These are phyloP conservation scores for Fragosphaeria purpurea DNA, from an alignment of 2,329 filamentous ascomycete species.

Conservation along the genomic window DNA sequence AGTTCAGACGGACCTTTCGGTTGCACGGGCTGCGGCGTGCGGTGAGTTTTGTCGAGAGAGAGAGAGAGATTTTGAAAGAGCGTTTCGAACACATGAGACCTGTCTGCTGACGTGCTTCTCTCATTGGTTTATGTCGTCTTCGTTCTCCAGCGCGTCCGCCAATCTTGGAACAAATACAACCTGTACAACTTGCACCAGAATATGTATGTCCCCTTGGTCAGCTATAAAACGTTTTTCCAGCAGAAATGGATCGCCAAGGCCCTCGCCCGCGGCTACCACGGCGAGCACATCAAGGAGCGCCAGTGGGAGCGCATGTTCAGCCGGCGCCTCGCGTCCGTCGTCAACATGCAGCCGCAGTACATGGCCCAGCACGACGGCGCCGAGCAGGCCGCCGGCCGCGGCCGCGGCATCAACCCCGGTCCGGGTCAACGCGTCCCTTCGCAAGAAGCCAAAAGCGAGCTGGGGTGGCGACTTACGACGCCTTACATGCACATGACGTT, in stretches of 20 bases:
- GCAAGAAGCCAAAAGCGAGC: constrained; percentile 11
- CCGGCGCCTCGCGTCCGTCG: constrained; percentile 67
- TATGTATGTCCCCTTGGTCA: constrained; percentile 31
- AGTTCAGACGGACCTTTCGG: constrained; percentile 45
- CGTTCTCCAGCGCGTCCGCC: constrained; percentile 66
- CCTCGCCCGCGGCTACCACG: constrained; percentile 76
- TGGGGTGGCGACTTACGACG: constrained; percentile 29
- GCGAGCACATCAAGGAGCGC: constrained; percentile 85
- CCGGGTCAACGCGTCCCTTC: constrained; percentile 22
- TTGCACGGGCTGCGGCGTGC: constrained; percentile 58
- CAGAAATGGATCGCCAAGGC: constrained; percentile 96
- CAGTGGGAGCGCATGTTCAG: constrained; percentile 93
- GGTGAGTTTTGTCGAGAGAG: constrained; percentile 34
- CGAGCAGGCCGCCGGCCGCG: constrained; percentile 71
- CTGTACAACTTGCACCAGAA: constrained; percentile 70
- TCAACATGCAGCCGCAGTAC: constrained; percentile 73
- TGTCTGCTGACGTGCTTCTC: neutral
- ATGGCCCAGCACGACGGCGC: constrained; percentile 76
- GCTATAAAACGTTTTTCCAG: constrained; percentile 73
- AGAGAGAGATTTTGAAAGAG: neutral
- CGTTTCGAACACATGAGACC: neutral
- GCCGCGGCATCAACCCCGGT: constrained; percentile 48
- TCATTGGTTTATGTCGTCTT: neutral
- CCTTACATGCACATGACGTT: constrained; percentile 97
- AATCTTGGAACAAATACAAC: constrained; percentile 97